Conservation (phyloP, 371 early-diverging fungal species). For the Mortierella sp. region DNA sequence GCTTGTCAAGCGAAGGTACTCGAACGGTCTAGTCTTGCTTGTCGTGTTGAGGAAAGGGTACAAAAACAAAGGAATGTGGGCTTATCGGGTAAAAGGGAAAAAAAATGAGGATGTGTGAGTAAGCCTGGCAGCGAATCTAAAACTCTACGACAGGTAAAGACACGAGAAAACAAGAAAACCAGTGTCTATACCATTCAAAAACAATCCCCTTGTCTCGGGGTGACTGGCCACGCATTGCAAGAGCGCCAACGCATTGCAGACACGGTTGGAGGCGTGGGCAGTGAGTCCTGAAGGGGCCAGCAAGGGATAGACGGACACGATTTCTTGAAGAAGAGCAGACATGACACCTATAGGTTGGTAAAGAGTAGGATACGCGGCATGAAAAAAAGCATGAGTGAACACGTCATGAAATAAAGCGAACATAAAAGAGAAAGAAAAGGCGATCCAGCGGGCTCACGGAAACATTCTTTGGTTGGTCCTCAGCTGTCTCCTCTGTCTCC, state of each 20-base stretch:
- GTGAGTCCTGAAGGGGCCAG: conserved; percentile 88
- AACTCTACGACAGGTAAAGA: neutral
- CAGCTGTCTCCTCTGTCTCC: neutral
- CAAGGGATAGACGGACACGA: conserved; percentile 93
- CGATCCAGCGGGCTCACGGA: neutral
- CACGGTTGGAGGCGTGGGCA: conserved; percentile 92
- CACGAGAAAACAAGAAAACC: conserved; percentile 25
- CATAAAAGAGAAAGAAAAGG: neutral
- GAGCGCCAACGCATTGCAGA: conserved; percentile 96
- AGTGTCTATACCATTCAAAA: conserved; percentile 79
- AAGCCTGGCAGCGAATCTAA: neutral
- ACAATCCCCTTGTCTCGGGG: conserved; percentile 89
- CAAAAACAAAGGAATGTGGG: conserved; percentile 96
- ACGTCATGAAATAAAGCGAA: neutral
- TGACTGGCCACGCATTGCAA: conserved; percentile 97
- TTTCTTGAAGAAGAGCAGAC: conserved; percentile 95
- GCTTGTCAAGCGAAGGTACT: conserved; percentile 93
- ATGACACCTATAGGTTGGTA: conserved; percentile 78
- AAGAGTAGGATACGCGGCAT: neutral
- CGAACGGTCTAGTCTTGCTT: conserved; percentile 94
- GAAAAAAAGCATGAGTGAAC: neutral
- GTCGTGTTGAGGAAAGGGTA: conserved; percentile 99
- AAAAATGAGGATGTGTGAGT: neutral
- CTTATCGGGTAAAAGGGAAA: conserved; percentile 54
- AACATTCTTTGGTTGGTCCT: neutral